Evolutionary conservation across 345 rosid species (phyloP).

Genomic region (Cardamine chenopodiifolia): DNA sequence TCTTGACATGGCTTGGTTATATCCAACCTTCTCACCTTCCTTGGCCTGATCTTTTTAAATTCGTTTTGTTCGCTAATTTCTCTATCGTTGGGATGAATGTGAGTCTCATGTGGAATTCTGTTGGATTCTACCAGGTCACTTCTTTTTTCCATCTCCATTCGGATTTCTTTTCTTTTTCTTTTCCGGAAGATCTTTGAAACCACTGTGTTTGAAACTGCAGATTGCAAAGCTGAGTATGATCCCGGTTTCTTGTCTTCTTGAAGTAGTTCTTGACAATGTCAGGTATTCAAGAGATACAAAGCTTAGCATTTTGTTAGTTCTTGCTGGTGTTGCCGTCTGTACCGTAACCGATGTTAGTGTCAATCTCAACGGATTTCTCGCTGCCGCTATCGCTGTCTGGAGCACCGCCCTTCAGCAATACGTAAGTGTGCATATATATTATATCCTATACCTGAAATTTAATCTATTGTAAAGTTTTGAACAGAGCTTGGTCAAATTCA

Average conservation of each 20-base stretch:
- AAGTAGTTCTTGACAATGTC: constrained; percentile 89
- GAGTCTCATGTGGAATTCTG: constrained; percentile 99
- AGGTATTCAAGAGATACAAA: constrained; percentile 94
- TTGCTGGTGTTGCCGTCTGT: constrained; percentile 95
- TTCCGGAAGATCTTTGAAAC: not conserved
- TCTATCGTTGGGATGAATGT: constrained; percentile 99
- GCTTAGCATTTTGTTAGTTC: constrained; percentile 91
- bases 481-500: not conserved
- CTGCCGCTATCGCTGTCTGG: constrained; percentile 94
- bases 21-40: constrained; percentile 88
- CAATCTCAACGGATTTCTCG: constrained; percentile 83
- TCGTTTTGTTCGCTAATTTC: constrained; percentile 90
- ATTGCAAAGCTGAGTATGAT: constrained; percentile 99
- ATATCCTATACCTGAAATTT: not conserved
- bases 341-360: constrained; percentile 99
- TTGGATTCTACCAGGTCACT: constrained; percentile 97
- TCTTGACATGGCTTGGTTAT: constrained; percentile 83
- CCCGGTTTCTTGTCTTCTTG: constrained; percentile 93
- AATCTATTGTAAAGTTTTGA: not conserved
- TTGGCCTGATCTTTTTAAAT: constrained; percentile 70
- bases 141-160: not conserved
- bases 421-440: constrained; percentile 52
- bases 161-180: not conserved
- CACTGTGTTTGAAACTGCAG: constrained; percentile 48
- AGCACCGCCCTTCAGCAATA: constrained; percentile 98